These are phyloP conservation scores for Colletotrichum paranaense DNA, from an alignment of 2,329 filamentous ascomycete genomes.

Conservation along the genomic window DNA sequence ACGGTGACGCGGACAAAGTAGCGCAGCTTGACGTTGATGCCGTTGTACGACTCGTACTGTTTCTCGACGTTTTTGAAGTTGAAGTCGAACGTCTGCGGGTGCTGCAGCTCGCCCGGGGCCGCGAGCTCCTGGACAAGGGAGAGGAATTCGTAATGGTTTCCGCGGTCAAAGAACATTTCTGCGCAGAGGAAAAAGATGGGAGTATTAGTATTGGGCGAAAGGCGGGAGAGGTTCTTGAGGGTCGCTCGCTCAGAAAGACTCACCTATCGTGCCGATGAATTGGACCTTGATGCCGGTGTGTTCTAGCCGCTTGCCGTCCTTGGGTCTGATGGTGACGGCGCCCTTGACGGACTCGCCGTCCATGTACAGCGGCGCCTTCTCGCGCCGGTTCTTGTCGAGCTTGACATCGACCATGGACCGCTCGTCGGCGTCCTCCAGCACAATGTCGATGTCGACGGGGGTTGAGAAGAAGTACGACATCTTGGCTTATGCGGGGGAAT, in stretches of 20 bases:
- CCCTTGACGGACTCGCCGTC: slow-evolving; percentile 99
- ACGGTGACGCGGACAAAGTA: slow-evolving; percentile 99
- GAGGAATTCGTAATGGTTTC: slow-evolving; percentile 99
- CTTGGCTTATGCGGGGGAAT: slow-evolving; percentile 39
- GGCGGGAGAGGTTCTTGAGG: too few species aligned
- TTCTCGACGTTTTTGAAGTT: slow-evolving; percentile 99
- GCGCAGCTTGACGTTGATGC: slow-evolving; percentile 98
- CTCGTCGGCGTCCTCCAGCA: slow-evolving; percentile 94
- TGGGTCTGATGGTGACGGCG: slow-evolving; percentile 92
- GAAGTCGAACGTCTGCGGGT: slow-evolving; percentile 98
- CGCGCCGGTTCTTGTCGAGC: slow-evolving; percentile 96
- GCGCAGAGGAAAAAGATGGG: background rate
- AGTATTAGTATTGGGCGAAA: too few species aligned
- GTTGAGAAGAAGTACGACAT: slow-evolving; percentile 99
- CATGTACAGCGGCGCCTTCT: slow-evolving; percentile 97
- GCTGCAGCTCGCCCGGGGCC: slow-evolving; percentile 95
- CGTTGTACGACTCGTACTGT: slow-evolving; percentile 99
- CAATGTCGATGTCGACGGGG: slow-evolving; percentile 98
- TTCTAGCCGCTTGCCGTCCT: slow-evolving; percentile 97
- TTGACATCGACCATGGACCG: slow-evolving; percentile 97
- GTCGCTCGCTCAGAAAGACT: background rate
- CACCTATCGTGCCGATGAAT: slow-evolving; percentile 98
- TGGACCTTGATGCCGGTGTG: slow-evolving; percentile 99
- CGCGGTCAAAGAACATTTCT: slow-evolving; percentile 99
- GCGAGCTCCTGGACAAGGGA: slow-evolving; percentile 97